Evolutionary conservation across 1,139 yeast species (phyloP).

Genomic region (Debaryomyces nepalensis): DNA sequence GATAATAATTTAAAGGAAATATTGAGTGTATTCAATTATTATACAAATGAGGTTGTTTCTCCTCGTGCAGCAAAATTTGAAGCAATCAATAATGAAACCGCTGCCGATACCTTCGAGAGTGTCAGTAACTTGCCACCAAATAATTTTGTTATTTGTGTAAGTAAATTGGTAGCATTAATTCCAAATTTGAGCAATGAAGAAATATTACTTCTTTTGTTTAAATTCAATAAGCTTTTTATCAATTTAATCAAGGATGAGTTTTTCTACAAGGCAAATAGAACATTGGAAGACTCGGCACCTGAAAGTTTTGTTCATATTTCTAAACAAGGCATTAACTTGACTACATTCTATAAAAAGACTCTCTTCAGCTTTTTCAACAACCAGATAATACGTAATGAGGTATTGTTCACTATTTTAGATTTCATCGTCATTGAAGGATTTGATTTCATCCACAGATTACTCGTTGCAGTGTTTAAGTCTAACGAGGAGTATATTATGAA

Average conservation of each 20-base stretch:
- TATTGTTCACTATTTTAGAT: constrained; percentile 33
- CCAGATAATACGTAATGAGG: constrained; percentile 18
- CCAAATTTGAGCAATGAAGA: constrained; percentile 35
- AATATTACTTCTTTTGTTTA: constrained; percentile 38
- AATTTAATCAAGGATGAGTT: constrained; percentile 41
- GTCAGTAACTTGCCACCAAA: constrained; percentile 25
- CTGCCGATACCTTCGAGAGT: constrained; percentile 17
- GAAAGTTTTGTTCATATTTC: constrained; percentile 39
- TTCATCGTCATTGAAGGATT: constrained; percentile 48
- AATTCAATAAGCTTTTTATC: constrained; percentile 36
- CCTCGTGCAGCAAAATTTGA: constrained; percentile 19
- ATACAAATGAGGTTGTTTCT: constrained; percentile 31
- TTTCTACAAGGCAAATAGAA: constrained; percentile 40
- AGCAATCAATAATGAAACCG: constrained; percentile 19
- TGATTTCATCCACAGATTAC: constrained; percentile 37
- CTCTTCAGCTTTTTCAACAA: constrained; percentile 30
- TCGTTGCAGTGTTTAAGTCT: constrained; percentile 29
- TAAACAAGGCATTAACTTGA: constrained; percentile 43
- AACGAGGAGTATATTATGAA: constrained; percentile 25
- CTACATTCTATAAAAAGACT: constrained; percentile 28
- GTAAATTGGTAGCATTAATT: constrained; percentile 25
- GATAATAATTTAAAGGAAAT: constrained; percentile 31
- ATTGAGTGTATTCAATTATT: constrained; percentile 39
- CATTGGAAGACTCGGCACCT: constrained; percentile 39
- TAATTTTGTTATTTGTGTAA: constrained; percentile 29